Conservation (phyloP, 352 stramenopile genomes). For the Globisporangium rhizosaccharum region DNA sequence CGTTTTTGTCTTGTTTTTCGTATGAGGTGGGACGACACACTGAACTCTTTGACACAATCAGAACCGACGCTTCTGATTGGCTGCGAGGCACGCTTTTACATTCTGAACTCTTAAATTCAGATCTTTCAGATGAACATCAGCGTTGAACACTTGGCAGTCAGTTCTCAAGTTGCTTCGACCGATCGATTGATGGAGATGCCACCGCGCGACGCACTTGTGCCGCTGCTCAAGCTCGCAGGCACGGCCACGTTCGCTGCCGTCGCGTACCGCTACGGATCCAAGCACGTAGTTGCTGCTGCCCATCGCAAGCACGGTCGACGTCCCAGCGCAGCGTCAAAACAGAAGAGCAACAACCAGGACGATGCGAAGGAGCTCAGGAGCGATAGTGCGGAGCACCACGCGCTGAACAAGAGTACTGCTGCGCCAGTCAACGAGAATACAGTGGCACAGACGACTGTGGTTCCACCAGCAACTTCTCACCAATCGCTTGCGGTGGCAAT, state of each 20-base stretch:
- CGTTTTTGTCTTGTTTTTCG: too few relatives aligned
- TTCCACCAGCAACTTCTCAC: conserved; percentile 14
- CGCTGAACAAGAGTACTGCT: conserved; percentile 2
- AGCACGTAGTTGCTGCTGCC: conserved; percentile 11
- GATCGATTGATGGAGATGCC: conserved; percentile 9
- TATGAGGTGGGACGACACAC: too few relatives aligned
- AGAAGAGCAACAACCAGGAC: conserved; percentile 14
- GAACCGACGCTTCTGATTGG: not conserved
- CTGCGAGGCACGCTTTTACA: not conserved
- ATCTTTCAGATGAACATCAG: too few relatives aligned
- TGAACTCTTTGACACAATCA: too few relatives aligned
- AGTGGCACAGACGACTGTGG: conserved; percentile 4
- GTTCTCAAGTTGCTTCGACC: not conserved
- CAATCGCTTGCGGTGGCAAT: conserved; percentile 32
- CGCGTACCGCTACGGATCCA: conserved; percentile 19
- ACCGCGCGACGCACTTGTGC: conserved; percentile 23
- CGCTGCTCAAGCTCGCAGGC: conserved; percentile 30
- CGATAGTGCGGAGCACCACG: not conserved
- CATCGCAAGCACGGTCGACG: conserved; percentile 8
- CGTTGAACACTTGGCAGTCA: not conserved
- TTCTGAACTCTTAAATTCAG: not conserved
- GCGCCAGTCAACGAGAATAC: not conserved
- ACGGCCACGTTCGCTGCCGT: conserved; percentile 24
- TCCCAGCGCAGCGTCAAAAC: not conserved
- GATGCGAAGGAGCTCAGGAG: not conserved